Conservation (phyloP, 208 protist species). For the Leishmania gerbilli region DNA sequence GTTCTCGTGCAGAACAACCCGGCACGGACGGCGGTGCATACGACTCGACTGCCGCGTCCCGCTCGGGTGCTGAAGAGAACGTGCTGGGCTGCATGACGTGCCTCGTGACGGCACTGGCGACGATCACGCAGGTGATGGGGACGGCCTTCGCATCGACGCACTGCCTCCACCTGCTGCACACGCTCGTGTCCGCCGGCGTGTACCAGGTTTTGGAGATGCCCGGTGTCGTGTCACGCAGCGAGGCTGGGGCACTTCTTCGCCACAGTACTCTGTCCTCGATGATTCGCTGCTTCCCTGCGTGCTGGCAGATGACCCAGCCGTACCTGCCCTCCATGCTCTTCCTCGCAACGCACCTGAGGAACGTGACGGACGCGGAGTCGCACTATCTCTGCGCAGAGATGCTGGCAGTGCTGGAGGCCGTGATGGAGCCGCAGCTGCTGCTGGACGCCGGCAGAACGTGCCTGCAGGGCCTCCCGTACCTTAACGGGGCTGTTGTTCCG, state of each 20-base stretch:
- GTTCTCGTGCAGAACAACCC: slow-evolving; percentile 7
- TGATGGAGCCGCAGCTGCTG: slow-evolving; percentile 85
- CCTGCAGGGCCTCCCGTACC: slow-evolving; percentile 61
- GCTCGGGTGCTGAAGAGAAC: slow-evolving; percentile 25
- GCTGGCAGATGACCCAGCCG: slow-evolving; percentile 87
- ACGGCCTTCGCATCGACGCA: slow-evolving; percentile 57
- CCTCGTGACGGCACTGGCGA: slow-evolving; percentile 56
- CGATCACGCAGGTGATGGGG: slow-evolving; percentile 74
- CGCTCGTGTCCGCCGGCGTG: slow-evolving; percentile 49
- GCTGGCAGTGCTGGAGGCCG: slow-evolving; percentile 83
- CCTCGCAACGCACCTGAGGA: slow-evolving; percentile 54
- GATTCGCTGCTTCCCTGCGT: slow-evolving; percentile 71
- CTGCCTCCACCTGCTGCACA: slow-evolving; percentile 51
- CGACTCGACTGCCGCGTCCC: not conserved
- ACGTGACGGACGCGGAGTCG: slow-evolving; percentile 71
- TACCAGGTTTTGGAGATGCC: slow-evolving; percentile 61
- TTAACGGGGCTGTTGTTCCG: slow-evolving; percentile 36
- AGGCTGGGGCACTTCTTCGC: slow-evolving; percentile 65
- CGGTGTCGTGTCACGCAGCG: slow-evolving; percentile 40
- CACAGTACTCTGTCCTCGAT: slow-evolving; percentile 61
- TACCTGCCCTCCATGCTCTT: slow-evolving; percentile 59
- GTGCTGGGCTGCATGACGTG: slow-evolving; percentile 37
- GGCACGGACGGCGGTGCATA: not conserved
- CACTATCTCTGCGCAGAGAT: slow-evolving; percentile 73
- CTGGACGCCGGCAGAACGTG: slow-evolving; percentile 68